Evolutionary conservation across 306 rosid species (phyloP), one percentile per base, ranked within the genome.

Genomic region (Vicia faba): DNA sequence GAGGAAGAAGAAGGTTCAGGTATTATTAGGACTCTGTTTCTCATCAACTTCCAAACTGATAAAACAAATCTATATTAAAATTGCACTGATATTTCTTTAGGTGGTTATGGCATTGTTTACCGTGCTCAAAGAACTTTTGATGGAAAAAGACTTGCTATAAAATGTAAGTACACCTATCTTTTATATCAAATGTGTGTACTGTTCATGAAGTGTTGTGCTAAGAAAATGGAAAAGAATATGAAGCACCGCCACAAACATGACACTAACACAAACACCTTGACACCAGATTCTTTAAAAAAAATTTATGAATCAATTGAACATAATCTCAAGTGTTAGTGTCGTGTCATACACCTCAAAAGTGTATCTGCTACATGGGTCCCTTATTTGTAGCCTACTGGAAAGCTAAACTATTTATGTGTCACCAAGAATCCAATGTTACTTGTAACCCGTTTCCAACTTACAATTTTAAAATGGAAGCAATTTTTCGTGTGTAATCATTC

Each of bases 1-100:
- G 89, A 83, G 68, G 89, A 85, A 71, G 91, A 88, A 83, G 95
- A 88, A 81, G 95, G 95, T 59, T 88, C 91, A 80, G 95, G 95
- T 88, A 82, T 71, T 31, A 80, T 55, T 13, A 41, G 50, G 46
- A 26, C 58, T 63, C 48, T 35, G 19, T 48, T 33, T 44, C 28
- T 60, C 33, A 7, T 43, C 7, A 57, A 49, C 8, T 54, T 51
- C 25, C 26, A 15, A 36, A 18, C 45, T 16, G 51, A 55, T 66
- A 23, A 19, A 13, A 54, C 11, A 60, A 38, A 50, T 25, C 31
- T 11, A 12, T 54, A 51, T 39, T 45, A 20, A 70, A 70, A 48
- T 28, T 73, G 25, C 35, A n/a, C 31, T 62, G 64, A 73, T 59
- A 45, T 62, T 54, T 36, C 58, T 73, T 14, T 76, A 85, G 95